phyloP scores from a whole-genome alignment of 305 asterid species.

The Coffea humblotiana region DNA sequence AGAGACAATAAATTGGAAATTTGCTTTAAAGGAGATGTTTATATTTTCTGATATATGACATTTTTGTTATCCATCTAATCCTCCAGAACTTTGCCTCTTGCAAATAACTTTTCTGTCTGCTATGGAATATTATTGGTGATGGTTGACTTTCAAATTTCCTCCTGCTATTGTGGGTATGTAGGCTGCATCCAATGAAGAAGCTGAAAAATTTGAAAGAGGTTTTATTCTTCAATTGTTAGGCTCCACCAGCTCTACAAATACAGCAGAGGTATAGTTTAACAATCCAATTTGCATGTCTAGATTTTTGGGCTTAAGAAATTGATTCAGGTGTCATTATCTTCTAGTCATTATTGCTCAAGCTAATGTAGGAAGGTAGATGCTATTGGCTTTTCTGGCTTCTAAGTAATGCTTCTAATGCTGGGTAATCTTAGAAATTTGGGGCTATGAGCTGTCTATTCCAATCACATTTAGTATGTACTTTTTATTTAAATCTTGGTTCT shows the following conservation, averaged over 20 bases:
- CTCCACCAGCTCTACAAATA: conserved; percentile 37
- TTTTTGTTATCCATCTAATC: background rate
- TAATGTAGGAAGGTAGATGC: background rate
- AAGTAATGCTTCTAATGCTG: background rate
- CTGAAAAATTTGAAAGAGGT: conserved; percentile 71
- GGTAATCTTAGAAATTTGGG: background rate
- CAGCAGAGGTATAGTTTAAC: conserved; percentile 49
- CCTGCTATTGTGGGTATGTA: conserved; percentile 40
- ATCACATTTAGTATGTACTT: background rate
- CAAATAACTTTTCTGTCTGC: background rate
- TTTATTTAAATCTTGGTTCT: background rate
- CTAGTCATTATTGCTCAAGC: background rate
- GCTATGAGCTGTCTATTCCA: background rate
- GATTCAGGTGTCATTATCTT: background rate
- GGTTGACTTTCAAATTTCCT: conserved; percentile 19
- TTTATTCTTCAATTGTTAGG: conserved; percentile 74
- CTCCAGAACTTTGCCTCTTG: background rate
- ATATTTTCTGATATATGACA: background rate
- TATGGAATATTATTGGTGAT: conserved; percentile 12
- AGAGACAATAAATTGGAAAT: background rate
- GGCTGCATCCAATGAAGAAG: conserved; percentile 81
- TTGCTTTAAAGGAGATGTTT: background rate
- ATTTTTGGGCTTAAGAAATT: background rate
- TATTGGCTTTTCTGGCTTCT: background rate
- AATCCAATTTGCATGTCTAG: background rate